These are phyloP conservation scores for Scenedesmus sp. DNA, from an alignment of 163 green algal species.

Conservation along the genomic window DNA sequence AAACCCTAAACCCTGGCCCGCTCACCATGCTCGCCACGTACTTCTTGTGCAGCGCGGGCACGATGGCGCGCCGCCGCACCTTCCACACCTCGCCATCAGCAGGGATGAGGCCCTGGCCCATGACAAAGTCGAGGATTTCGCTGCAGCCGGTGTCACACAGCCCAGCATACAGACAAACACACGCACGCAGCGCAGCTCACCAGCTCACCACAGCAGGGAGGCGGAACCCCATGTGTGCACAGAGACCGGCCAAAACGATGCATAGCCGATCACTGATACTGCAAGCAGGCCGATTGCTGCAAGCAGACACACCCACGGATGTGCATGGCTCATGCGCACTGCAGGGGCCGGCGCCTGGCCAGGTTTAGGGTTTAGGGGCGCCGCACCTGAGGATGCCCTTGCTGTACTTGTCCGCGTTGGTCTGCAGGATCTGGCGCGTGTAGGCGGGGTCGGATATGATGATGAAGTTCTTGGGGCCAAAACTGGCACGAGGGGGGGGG, in stretches of 20 bases:
- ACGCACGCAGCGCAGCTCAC: background rate
- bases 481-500: slow-evolving; percentile 63
- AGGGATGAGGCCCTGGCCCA: slow-evolving; percentile 93
- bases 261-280: too few relatives aligned
- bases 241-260: too few relatives aligned
- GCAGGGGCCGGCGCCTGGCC: too few relatives aligned
- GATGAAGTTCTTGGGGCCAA: slow-evolving; percentile 95
- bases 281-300: too few relatives aligned
- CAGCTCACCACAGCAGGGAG: too few relatives aligned
- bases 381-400: slow-evolving; percentile 50
- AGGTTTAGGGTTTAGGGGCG: too few relatives aligned
- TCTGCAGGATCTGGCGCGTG: slow-evolving; percentile 87
- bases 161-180: background rate
- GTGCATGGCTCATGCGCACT: too few relatives aligned
- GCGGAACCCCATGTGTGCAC: too few relatives aligned
- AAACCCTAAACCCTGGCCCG: too few relatives aligned
- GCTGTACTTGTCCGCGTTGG: slow-evolving; percentile 89
- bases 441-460: slow-evolving; percentile 90
- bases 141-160: slow-evolving; percentile 30
- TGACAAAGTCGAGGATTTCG: slow-evolving; percentile 94
- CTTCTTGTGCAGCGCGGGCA: slow-evolving; percentile 89
- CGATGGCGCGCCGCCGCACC: slow-evolving; percentile 71
- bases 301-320: too few relatives aligned
- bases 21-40: slow-evolving; percentile 83
- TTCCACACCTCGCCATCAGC: slow-evolving; percentile 86